Percentiles rank a stretch among this genome's conserved stretches.
Evolutionary conservation across 441 rosid genomes (phyloP).

Genomic region (Eutrema salsugineum): DNA sequence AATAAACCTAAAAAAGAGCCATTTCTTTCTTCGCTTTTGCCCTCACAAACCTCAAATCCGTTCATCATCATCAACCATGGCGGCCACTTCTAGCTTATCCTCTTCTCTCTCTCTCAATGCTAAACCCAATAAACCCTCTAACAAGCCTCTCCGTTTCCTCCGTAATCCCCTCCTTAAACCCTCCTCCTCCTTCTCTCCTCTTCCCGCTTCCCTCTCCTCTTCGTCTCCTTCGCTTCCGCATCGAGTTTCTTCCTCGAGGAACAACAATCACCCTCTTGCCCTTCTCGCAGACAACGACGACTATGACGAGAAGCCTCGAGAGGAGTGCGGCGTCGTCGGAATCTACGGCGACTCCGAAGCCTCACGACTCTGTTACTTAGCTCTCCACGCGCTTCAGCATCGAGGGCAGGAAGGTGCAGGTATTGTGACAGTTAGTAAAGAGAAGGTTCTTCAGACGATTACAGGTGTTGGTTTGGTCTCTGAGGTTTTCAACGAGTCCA

Average conservation of each 20-base stretch:
- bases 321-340: constrained; percentile 95
- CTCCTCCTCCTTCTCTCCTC: neutral
- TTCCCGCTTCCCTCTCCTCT: constrained; percentile 1
- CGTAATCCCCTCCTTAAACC: constrained; percentile 6
- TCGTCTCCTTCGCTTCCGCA: neutral
- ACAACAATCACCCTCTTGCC: constrained; percentile 30
- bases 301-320: constrained; percentile 71
- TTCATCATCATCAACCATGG: constrained; percentile 7
- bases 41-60: constrained; percentile 7
- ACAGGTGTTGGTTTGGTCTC: constrained; percentile 91
- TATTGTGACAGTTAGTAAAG: constrained; percentile 65
- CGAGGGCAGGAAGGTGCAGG: constrained; percentile 98
- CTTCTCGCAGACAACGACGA: constrained; percentile 16
- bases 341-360: constrained; percentile 86
- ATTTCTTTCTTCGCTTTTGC: neutral
- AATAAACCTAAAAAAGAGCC: constrained; percentile 10
- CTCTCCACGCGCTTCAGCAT: constrained; percentile 88
- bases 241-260: constrained; percentile 33
- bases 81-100: constrained; percentile 19
- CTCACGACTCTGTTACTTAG: constrained; percentile 75
- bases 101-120: constrained; percentile 11
- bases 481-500: constrained; percentile 78
- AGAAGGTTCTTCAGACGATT: constrained; percentile 63
- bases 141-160: neutral
- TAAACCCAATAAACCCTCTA: constrained; percentile 2